Conservation (phyloP, 331 rosid genomes). For the Erythrophleum ivorense region DNA sequence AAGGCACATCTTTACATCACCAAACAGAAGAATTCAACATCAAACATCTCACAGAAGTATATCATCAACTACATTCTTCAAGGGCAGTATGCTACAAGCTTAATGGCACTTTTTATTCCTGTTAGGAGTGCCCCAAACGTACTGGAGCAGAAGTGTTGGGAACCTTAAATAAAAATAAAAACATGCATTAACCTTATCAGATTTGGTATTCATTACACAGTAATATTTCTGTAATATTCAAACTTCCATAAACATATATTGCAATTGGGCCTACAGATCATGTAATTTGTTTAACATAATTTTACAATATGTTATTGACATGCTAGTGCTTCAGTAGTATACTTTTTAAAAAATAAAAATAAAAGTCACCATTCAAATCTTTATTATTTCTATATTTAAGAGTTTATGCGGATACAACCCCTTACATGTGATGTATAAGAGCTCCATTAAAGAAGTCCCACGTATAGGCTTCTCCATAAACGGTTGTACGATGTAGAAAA, state of each 20-base stretch:
- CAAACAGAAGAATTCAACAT: slow-evolving; percentile 10
- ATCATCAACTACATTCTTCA: not conserved
- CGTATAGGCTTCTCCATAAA: not conserved
- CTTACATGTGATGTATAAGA: not conserved
- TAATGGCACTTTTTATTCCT: not conserved
- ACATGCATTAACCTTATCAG: not conserved
- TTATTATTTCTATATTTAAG: not conserved
- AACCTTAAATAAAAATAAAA: not conserved
- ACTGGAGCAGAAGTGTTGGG: not conserved
- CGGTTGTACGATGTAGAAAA: slow-evolving; percentile 1
- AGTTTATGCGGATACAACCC: not conserved
- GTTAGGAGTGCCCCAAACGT: not conserved
- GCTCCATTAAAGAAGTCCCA: not conserved
- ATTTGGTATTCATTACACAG: not conserved
- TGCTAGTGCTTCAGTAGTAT: not conserved
- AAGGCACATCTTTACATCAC: slow-evolving; percentile 1
- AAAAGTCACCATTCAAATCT: not conserved
- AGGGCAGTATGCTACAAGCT: not conserved
- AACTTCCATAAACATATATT: not conserved
- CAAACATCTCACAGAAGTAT: slow-evolving; percentile 12
- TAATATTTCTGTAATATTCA: not conserved
- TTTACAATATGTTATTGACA: not conserved
- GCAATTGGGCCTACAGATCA: not conserved
- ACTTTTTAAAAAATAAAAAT: not conserved
- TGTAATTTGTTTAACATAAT: not conserved